Conservation (phyloP, 1,284 basidiomycete genomes). For the Stygiomarasmius scandens region DNA sequence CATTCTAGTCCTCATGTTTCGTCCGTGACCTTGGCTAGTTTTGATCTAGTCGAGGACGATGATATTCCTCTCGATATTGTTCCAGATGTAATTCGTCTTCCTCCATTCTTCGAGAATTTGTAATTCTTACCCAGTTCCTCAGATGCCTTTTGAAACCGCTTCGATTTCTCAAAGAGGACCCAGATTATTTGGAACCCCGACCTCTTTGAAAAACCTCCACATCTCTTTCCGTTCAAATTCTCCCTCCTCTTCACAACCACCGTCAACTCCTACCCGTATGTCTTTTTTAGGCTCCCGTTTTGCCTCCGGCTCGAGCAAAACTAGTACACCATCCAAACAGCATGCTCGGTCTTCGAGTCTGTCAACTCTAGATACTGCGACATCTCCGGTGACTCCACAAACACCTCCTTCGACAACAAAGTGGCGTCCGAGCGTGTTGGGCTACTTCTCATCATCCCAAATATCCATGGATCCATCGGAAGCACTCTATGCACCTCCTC, state of each 20-base stretch:
- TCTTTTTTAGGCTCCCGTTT: conserved; percentile 44
- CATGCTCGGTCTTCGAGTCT: conserved; percentile 51
- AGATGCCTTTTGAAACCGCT: conserved; percentile 37
- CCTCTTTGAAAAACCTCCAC: conserved; percentile 59
- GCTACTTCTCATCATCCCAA: conserved; percentile 54
- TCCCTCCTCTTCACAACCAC: conserved; percentile 34
- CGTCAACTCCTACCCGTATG: conserved; percentile 30
- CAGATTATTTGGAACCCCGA: conserved; percentile 40
- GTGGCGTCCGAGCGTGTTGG: conserved; percentile 64
- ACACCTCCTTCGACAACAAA: conserved; percentile 33
- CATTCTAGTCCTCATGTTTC: conserved; percentile 31
- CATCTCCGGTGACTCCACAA: conserved; percentile 24
- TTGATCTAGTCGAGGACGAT: conserved; percentile 56
- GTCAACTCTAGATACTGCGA: conserved; percentile 33
- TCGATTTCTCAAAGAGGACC: conserved; percentile 40
- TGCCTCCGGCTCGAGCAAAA: conserved; percentile 32
- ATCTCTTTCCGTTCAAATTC: conserved; percentile 51
- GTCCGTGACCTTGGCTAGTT: conserved; percentile 52
- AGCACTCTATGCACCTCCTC: conserved; percentile 48
- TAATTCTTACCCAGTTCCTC: conserved; percentile 17
- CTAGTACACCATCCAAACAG: conserved; percentile 28
- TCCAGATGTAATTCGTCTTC: conserved; percentile 25
- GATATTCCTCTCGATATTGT: conserved; percentile 40
- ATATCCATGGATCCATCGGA: conserved; percentile 41
- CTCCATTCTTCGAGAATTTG: conserved; percentile 2